phyloP scores from a whole-genome alignment of 352 stramenopile species.

The Pythium aristosporum region DNA sequence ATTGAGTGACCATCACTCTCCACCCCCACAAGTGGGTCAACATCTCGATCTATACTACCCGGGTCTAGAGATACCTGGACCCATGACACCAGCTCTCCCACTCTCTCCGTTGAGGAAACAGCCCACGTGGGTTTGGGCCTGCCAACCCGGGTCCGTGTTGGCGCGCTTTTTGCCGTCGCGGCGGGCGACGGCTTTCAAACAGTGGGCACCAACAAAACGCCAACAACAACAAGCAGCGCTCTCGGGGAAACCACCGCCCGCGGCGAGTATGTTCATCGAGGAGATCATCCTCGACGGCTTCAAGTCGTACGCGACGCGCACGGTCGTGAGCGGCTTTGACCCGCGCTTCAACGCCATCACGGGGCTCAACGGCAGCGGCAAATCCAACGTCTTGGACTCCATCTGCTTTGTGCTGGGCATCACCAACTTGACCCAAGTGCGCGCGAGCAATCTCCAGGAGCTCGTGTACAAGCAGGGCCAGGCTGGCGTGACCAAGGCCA shows the following conservation, averaged over 20 bases:
- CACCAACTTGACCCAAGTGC: conserved; percentile 98
- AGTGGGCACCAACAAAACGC: conserved; percentile 8
- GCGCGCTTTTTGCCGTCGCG: conserved; percentile 14
- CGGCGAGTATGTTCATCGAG: conserved; percentile 95
- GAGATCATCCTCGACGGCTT: conserved; percentile 99
- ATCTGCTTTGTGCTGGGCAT: conserved; percentile 99
- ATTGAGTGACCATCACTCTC: conserved; percentile 19
- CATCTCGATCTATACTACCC: background rate
- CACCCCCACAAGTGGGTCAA: background rate
- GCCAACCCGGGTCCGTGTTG: background rate
- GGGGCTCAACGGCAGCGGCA: conserved; percentile 98
- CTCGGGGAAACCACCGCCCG: conserved; percentile 1
- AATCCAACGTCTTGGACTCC: conserved; percentile 99
- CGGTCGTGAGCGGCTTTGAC: conserved; percentile 98
- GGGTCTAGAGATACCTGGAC: background rate
- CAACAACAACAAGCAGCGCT: conserved; percentile 3
- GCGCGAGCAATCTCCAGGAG: conserved; percentile 98
- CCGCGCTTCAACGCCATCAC: conserved; percentile 99
- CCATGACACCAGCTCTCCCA: background rate
- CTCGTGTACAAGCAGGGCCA: conserved; percentile 99
- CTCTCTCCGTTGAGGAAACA: background rate
- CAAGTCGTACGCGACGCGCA: conserved; percentile 99
- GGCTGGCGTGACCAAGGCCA: conserved; percentile 98
- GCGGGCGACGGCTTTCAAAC: conserved; percentile 24
- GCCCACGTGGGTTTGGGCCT: conserved; percentile 8